Evolutionary conservation across 768 basidiomycete species (phyloP), one percentile per base, ranked within the genome.

Genomic region (Podaxis rugospora): DNA sequence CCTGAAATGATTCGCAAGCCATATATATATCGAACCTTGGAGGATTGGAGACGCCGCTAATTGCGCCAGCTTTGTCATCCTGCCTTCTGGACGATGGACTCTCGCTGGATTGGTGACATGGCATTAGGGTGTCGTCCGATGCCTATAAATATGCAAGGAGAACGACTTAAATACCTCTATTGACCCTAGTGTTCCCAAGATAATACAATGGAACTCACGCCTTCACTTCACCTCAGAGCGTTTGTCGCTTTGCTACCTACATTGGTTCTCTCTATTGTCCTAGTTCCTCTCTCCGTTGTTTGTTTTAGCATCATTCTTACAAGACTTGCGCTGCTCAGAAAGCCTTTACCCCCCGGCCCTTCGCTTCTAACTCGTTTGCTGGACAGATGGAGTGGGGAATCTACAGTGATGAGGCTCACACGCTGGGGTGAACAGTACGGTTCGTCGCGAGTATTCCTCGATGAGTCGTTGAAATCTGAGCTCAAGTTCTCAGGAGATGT

Each of bases 381-480:
- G 10, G 59, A 53, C 3, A 44, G 23, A 3, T 35, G 18, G 18
- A 47, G n/a, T 1, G 14, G 36, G 3, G 32, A 53, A 25, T 27
- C 32, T 3, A 16, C 37, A 25, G 25, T 27, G 18, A 11, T 36
- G 6, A 60, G 46, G 14, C 36, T 53, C 10, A 18, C 40, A 35
- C 51, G 51, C 27, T 60, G 59, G 59, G 46, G 52, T 35, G 25
- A 36, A 18, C 39, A 42, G 18, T 60, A 60, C 16, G 59, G 59
- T 60, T 11, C n/a, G 59, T 18, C 11, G 23, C 1, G 1, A 14
- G 21, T 50, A 18, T 1, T 16, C 36, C 18, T 5, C 36, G 4
- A 44, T 1, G 35, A 5, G 40, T 18, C n/a, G 2, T 36, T 28
- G 21, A 14, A 3, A 25, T 21, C 13, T 39, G 13, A 58, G n/a